These are phyloP conservation scores for Kandelia obovata DNA, from an alignment of 345 rosid species.

Conservation along the genomic window DNA sequence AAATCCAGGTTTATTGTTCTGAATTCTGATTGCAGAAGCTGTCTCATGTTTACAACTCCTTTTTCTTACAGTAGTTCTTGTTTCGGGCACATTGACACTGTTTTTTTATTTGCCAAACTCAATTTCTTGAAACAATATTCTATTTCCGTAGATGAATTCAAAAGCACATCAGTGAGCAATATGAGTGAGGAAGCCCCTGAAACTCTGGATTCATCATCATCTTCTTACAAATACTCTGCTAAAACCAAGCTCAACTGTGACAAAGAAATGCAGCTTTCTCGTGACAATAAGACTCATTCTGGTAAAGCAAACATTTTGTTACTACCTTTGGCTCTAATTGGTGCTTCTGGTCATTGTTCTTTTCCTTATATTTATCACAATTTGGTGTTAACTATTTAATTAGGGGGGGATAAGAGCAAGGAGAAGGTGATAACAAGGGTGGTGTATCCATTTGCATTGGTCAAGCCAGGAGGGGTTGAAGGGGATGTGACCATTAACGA, in stretches of 20 bases:
- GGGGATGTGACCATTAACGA: slow-evolving; percentile 79
- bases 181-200: slow-evolving; percentile 37
- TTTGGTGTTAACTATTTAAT: not conserved
- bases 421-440: slow-evolving; percentile 44
- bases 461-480: slow-evolving; percentile 87
- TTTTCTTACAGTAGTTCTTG: too few species aligned
- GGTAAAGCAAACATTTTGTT: slow-evolving; percentile 16
- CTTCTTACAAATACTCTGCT: slow-evolving; percentile 37
- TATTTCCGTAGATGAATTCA: slow-evolving; percentile 34
- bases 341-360: too few species aligned
- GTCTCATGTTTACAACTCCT: too few species aligned
- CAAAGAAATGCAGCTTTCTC: slow-evolving; percentile 15
- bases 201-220: slow-evolving; percentile 34
- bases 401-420: slow-evolving; percentile 29
- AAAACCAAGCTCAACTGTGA: slow-evolving; percentile 23
- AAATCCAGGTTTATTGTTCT: too few species aligned
- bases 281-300: slow-evolving; percentile 16
- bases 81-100: too few species aligned
- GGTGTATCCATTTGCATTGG: slow-evolving; percentile 90
- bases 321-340: too few species aligned
- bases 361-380: too few species aligned
- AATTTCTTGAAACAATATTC: not conserved
- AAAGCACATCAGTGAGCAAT: slow-evolving; percentile 33
- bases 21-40: too few species aligned
- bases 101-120: not conserved